A percentile compares a stretch with the other conserved stretches of the same genome.
Evolutionary conservation across 306 rosid genomes (phyloP).

Genomic region (Casuarina equisetifolia): DNA sequence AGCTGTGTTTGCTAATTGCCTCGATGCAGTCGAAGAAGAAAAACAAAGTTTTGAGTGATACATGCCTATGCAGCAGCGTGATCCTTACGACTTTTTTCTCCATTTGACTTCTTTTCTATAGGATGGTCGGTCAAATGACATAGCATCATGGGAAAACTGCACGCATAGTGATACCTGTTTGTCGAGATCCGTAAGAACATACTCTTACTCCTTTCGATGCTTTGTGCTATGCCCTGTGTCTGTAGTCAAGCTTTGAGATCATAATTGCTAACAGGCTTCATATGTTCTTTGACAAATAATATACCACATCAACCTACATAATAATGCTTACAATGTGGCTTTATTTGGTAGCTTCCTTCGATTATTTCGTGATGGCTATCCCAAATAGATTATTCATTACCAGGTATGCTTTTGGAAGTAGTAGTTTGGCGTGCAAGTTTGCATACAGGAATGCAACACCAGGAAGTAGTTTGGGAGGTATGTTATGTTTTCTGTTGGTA

Average conservation of each 20-base stretch:
- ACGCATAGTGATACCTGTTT: conserved; percentile 55
- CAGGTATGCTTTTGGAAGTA: conserved; percentile 93
- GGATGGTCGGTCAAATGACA: conserved; percentile 64
- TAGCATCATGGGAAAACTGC: conserved; percentile 60
- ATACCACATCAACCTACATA: background rate
- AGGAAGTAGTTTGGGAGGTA: conserved; percentile 81
- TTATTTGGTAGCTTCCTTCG: background rate
- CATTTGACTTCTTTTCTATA: conserved; percentile 35
- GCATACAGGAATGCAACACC: conserved; percentile 90
- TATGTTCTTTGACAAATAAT: background rate
- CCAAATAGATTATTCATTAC: background rate
- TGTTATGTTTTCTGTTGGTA: conserved; percentile 19
- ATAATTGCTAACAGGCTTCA: background rate
- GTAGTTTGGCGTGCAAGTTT: conserved; percentile 81
- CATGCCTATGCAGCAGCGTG: too few species aligned
- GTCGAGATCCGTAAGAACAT: conserved; percentile 72
- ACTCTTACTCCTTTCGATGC: conserved; percentile 11
- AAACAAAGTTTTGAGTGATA: too few species aligned
- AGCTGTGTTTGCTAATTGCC: background rate
- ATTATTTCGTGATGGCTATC: background rate
- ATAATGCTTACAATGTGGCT: background rate
- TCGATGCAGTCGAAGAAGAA: too few species aligned
- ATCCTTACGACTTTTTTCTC: background rate
- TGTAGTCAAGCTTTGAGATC: background rate
- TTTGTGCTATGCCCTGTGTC: background rate